Evolutionary conservation across 1,284 basidiomycete species (phyloP), one percentile per base, ranked within the genome.

Genomic region (Papiliotrema flavescens): DNA sequence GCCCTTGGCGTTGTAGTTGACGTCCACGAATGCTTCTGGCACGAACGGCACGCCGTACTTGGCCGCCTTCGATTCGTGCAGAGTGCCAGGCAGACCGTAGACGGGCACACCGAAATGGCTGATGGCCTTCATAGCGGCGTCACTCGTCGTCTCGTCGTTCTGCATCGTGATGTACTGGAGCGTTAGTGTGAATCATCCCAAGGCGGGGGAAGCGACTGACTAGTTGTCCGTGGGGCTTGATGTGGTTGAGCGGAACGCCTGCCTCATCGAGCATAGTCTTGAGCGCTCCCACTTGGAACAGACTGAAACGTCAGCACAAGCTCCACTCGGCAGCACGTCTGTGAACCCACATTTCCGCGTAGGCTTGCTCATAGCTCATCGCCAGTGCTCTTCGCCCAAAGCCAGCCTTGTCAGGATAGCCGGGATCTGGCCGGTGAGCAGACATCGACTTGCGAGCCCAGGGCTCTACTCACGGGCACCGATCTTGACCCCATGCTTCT

Each of bases 201-300:
- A 55, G 45, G 36, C 48, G 44, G 34, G 49, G 44, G 47, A 53
- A 51, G 49, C 42, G 37, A 67, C 58, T 57, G 49, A 65, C 61
- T 59, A 63, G 63, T 61, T 63, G 63, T 37, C 62, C 64, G 41
- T 65, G 63, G 11, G 64, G 61, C 48, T 69, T 73, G 52, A 73
- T 66, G 39, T 73, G 71, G 44, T 65, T 64, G 34, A 73, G 45
- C 14, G 56, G 55, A 11, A 63, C 49, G n/a, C 60, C 67, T 22
- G 68, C 69, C 15, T 63, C 67, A 48, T 71, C 65, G n/a, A 70
- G 55, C 55, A 73, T 65, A 1, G 66, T 60, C 54, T 66, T 67
- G 41, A 73, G 58, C 15, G 71, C 68, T 28, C 71, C 69, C 28
- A 73, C 65, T 58, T 73, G 71, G 59, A 64, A 71, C 23, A 68